These are phyloP conservation scores for Saccharomyces uvarum DNA, from an alignment of 1,139 yeast genomes.

Conservation along the genomic window DNA sequence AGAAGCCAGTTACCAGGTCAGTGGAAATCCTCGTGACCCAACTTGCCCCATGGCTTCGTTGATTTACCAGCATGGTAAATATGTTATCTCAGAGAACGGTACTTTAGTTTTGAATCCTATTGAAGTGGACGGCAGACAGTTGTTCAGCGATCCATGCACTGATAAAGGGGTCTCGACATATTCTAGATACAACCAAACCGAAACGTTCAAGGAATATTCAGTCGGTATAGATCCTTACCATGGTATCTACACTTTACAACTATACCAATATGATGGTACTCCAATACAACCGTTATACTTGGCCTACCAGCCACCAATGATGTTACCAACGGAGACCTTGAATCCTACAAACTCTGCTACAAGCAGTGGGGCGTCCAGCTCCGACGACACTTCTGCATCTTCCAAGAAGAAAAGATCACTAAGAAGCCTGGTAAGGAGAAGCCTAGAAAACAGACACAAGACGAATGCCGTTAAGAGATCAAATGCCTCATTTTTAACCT, in stretches of 20 bases:
- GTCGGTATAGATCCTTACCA: slow-evolving; percentile 69
- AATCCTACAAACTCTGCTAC: slow-evolving; percentile 62
- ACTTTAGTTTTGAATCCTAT: slow-evolving; percentile 64
- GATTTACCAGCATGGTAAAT: slow-evolving; percentile 84
- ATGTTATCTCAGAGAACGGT: slow-evolving; percentile 56
- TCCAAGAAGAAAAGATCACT: slow-evolving; percentile 31
- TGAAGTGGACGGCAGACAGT: slow-evolving; percentile 86
- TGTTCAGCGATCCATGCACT: slow-evolving; percentile 78
- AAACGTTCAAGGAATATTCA: slow-evolving; percentile 50
- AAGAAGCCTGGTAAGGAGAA: slow-evolving; percentile 50
- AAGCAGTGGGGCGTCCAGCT: slow-evolving; percentile 22
- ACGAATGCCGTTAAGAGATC: slow-evolving; percentile 50
- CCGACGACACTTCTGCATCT: slow-evolving; percentile 30
- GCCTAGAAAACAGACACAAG: slow-evolving; percentile 70
- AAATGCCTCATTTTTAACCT: slow-evolving; percentile 12
- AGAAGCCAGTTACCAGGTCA: slow-evolving; percentile 76
- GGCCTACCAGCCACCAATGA: slow-evolving; percentile 88
- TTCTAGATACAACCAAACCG: slow-evolving; percentile 62
- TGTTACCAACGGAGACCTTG: slow-evolving; percentile 88
- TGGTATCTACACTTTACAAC: slow-evolving; percentile 69
- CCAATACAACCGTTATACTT: slow-evolving; percentile 80
- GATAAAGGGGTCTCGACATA: slow-evolving; percentile 52
- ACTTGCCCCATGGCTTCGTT: slow-evolving; percentile 76
- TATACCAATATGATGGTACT: slow-evolving; percentile 76
- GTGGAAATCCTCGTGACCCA: slow-evolving; percentile 65